phyloP scores from a whole-genome alignment of 106 monocot species.

The Dioscorea alata region DNA sequence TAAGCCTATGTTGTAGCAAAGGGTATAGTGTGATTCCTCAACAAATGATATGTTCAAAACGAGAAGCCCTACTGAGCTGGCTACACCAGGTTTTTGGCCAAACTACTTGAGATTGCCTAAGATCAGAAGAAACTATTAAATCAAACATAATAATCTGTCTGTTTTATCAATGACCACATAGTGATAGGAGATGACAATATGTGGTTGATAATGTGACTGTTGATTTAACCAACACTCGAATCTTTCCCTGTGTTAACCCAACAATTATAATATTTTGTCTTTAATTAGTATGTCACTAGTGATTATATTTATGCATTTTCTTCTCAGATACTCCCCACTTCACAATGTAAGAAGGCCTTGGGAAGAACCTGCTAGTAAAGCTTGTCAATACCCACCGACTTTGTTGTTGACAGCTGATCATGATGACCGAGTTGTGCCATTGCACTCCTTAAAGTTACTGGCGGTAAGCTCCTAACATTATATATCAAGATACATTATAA shows the following conservation, averaged over 20 bases:
- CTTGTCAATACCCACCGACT: constrained; percentile 79
- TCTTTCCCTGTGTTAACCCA: too few relatives aligned
- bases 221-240: background rate
- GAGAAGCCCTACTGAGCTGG: too few relatives aligned
- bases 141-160: too few relatives aligned
- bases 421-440: constrained; percentile 94
- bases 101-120: too few relatives aligned
- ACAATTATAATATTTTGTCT: background rate
- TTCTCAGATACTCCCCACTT: constrained; percentile 86
- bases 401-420: constrained; percentile 95
- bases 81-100: too few relatives aligned
- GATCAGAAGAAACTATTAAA: too few relatives aligned
- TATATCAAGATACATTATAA: background rate
- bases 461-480: constrained; percentile 54
- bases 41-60: too few relatives aligned
- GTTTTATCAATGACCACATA: too few relatives aligned
- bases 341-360: constrained; percentile 89
- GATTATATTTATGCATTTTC: background rate
- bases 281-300: background rate
- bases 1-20: too few relatives aligned
- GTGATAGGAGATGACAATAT: too few relatives aligned
- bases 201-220: too few relatives aligned
- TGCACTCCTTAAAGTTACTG: constrained; percentile 86
- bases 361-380: constrained; percentile 35
- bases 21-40: too few relatives aligned